phyloP scores from a whole-genome alignment of 192 early-diverging fungal species.

The Coemansia sp. region DNA sequence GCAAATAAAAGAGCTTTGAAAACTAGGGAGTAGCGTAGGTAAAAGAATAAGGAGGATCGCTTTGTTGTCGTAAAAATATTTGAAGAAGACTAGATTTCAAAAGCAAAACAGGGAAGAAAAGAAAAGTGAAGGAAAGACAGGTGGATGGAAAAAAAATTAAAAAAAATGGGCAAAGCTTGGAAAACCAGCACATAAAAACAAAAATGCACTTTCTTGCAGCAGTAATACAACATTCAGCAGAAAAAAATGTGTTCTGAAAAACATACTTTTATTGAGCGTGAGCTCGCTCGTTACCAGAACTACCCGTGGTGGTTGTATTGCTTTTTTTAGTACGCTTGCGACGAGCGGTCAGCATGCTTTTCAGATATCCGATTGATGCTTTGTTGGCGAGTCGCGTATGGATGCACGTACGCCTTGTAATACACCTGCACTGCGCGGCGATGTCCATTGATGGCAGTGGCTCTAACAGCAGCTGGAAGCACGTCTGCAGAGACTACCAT shows the following conservation, averaged over 20 bases:
- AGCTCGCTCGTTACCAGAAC: too few relatives aligned
- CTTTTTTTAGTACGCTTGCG: too few relatives aligned
- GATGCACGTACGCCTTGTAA: constrained; percentile 36
- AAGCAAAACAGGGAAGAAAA: too few relatives aligned
- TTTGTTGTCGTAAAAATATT: neutral
- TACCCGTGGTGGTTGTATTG: too few relatives aligned
- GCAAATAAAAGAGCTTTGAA: neutral
- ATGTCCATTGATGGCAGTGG: constrained; percentile 78
- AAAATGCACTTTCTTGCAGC: neutral
- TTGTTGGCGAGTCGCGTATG: constrained; percentile 41
- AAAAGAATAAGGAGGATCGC: neutral
- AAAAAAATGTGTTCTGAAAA: neutral
- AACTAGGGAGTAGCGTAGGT: neutral
- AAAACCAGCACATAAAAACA: neutral
- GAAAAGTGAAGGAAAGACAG: neutral
- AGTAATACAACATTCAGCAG: neutral
- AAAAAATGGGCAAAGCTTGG: neutral
- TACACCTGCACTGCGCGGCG: constrained; percentile 26
- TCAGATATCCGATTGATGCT: constrained; percentile 42
- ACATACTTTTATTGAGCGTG: neutral
- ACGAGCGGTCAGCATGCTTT: constrained; percentile 22
- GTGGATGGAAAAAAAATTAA: neutral
- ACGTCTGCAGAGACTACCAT: constrained; percentile 74
- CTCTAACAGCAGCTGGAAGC: constrained; percentile 75
- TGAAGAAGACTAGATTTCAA: neutral